Conservation (phyloP, 106 monocot species). For the Acanthochlamys bracteata region DNA sequence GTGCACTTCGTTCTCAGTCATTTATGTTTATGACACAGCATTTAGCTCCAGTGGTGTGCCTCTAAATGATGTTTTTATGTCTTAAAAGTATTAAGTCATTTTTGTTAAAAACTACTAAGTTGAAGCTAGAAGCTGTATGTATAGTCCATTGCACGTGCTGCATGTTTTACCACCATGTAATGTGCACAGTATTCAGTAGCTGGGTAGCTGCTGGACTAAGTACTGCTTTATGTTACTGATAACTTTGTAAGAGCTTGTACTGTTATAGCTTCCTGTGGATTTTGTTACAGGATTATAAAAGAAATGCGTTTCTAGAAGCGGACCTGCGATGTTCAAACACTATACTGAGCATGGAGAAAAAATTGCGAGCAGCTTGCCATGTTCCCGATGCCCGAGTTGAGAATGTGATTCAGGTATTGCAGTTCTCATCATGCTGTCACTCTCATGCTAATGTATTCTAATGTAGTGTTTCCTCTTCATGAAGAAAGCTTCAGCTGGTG, state of each 20-base stretch:
- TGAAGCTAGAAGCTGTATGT: background rate
- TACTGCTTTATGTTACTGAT: background rate
- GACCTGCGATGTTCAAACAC: conserved; percentile 62
- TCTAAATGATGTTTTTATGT: background rate
- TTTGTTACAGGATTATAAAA: conserved; percentile 65
- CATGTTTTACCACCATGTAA: background rate
- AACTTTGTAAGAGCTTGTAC: background rate
- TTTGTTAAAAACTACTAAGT: background rate
- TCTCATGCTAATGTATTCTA: background rate
- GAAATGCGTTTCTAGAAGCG: conserved; percentile 66
- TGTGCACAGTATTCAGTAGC: background rate
- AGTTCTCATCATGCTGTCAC: background rate
- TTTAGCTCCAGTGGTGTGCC: background rate
- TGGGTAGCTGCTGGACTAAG: background rate
- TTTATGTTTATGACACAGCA: background rate
- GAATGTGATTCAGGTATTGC: conserved; percentile 45
- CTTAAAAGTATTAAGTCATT: background rate
- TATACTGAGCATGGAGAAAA: conserved; percentile 71
- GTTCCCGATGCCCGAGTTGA: conserved; percentile 62
- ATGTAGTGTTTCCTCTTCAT: background rate
- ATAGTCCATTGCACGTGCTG: background rate
- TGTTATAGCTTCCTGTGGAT: background rate
- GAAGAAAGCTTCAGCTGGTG: background rate
- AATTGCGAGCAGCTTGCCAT: conserved; percentile 63
- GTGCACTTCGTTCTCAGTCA: background rate